These are phyloP conservation scores for Ogataea hybrid DNA, from an alignment of 1,139 yeast species.

Conservation along the genomic window DNA sequence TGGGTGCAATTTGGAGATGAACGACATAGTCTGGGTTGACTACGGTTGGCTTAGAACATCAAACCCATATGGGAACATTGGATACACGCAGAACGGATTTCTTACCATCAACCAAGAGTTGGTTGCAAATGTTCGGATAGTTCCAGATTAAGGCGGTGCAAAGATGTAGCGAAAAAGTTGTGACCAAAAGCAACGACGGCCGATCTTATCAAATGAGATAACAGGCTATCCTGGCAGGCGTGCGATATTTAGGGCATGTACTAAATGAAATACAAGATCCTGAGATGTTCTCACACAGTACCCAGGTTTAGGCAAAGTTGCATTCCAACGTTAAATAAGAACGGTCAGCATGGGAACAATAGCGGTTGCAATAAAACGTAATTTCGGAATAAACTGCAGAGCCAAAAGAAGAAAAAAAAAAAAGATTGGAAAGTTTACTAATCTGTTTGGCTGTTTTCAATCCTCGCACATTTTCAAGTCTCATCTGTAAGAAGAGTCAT, in stretches of 20 bases:
- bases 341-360: conserved; percentile 2
- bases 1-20: conserved; percentile 12
- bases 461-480: not conserved
- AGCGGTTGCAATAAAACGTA: conserved; percentile 2
- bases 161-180: not conserved
- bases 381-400: conserved; percentile 4
- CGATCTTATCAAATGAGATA: not conserved
- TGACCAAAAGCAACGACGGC: not conserved
- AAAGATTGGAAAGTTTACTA: conserved; percentile 12
- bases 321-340: not conserved
- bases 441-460: conserved; percentile 9
- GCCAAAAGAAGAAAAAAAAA: conserved; percentile 9
- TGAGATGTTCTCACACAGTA: not conserved
- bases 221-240: not conserved
- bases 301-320: not conserved
- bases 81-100: conserved; percentile 32
- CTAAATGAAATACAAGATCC: not conserved
- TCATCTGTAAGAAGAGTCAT: not conserved
- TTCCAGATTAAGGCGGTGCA: conserved; percentile 5
- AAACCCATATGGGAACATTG: conserved; percentile 6
- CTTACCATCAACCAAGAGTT: conserved; percentile 37
- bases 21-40: conserved; percentile 20
- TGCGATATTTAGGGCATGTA: not conserved
- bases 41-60: conserved; percentile 13
- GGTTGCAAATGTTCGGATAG: conserved; percentile 35